Evolutionary conservation across 106 monocot genomes (phyloP).

Genomic region (Hemerocallis citrina): DNA sequence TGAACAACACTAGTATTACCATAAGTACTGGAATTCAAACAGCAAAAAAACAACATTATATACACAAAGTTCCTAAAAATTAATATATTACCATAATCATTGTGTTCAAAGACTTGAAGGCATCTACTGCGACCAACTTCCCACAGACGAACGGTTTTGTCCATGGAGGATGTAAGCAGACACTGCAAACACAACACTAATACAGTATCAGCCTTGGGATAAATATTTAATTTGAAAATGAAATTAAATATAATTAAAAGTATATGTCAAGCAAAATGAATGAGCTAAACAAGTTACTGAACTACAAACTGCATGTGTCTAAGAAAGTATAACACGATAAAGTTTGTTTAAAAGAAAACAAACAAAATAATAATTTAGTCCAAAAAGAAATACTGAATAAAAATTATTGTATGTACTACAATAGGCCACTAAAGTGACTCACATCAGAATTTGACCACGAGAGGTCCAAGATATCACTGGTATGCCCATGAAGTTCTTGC

Average conservation of each 20-base stretch:
- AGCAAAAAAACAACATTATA: not conserved
- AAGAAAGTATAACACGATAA: not conserved
- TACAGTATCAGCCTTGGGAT: too few species aligned
- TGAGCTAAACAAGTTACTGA: not conserved
- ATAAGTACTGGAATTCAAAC: not conserved
- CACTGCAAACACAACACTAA: slow-evolving; percentile 35
- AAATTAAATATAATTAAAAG: not conserved
- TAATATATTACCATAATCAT: slow-evolving; percentile 59
- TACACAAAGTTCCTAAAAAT: not conserved
- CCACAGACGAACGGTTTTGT: slow-evolving; percentile 88
- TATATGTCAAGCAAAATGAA: not conserved
- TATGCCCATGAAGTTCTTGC: slow-evolving; percentile 60
- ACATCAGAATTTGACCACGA: slow-evolving; percentile 78
- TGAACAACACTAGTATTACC: not conserved
- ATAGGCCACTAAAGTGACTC: slow-evolving; percentile 17
- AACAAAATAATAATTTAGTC: too few species aligned
- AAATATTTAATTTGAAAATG: not conserved
- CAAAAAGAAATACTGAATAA: not conserved
- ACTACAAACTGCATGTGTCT: not conserved
- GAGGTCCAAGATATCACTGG: slow-evolving; percentile 59
- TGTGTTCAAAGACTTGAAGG: slow-evolving; percentile 61
- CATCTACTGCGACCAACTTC: slow-evolving; percentile 63
- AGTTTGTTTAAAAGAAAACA: not conserved
- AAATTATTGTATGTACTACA: not conserved
- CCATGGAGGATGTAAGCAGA: slow-evolving; percentile 75